Percentiles rank a stretch among this genome's conserved stretches.
Evolutionary conservation across 139 green algal species (phyloP).

Genomic region (Chlorella sp.): DNA sequence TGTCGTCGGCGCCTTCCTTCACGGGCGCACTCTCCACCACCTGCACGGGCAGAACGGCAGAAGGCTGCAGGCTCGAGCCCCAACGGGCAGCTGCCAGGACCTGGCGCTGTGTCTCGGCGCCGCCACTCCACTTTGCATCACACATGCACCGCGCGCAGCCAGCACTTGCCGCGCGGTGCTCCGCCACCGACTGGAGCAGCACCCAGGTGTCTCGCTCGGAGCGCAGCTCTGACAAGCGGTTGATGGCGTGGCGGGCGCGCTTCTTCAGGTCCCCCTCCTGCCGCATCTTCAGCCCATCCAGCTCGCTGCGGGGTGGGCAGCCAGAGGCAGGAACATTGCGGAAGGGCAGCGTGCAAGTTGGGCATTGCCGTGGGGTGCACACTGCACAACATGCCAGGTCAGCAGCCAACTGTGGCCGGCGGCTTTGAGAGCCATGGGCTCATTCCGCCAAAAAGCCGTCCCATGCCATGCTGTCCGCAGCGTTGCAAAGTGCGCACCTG

Average conservation of each 20-base stretch:
- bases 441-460: no score
- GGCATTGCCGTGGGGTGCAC: no score
- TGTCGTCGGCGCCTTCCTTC: slow-evolving; percentile 30
- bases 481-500: neutral
- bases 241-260: slow-evolving; percentile 27
- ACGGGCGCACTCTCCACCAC: neutral
- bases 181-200: slow-evolving; percentile 27
- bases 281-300: slow-evolving; percentile 52
- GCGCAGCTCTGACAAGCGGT: slow-evolving; percentile 28
- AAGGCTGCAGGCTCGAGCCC: neutral
- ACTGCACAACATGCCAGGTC: no score
- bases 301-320: slow-evolving; percentile 29
- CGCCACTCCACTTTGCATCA: no score
- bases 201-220: slow-evolving; percentile 35
- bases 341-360: no score
- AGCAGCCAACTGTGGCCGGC: no score
- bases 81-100: no score
- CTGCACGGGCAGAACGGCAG: neutral
- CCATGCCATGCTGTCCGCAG: no score
- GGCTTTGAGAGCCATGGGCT: no score
- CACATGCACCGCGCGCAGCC: neutral
- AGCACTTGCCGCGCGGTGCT: slow-evolving; percentile 21
- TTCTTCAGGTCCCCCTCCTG: no score
- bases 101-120: no score
- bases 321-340: no score